phyloP scores from a whole-genome alignment of 441 rosid genomes.

The Pelargonium cotyledonis region DNA sequence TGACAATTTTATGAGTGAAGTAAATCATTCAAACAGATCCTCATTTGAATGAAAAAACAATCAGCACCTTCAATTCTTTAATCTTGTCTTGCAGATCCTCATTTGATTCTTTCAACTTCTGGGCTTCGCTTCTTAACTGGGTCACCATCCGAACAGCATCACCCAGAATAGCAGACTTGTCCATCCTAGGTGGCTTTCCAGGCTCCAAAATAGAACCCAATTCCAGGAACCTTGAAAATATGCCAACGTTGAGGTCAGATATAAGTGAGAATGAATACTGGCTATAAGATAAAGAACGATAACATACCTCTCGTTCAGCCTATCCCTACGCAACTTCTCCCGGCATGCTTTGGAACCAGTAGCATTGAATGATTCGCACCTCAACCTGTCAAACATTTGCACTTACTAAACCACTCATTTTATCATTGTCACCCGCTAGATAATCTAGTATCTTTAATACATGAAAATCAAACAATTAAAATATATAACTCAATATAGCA shows the following conservation, averaged over 20 bases:
- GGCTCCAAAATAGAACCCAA: constrained; percentile 81
- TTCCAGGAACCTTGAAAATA: constrained; percentile 63
- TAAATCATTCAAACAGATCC: too few species aligned
- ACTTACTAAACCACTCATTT: too few species aligned
- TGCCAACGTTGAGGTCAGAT: not conserved
- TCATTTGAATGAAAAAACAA: not conserved
- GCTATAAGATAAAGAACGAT: constrained; percentile 7
- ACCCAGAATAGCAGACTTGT: constrained; percentile 76
- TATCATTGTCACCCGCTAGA: too few species aligned
- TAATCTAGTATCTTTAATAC: too few species aligned
- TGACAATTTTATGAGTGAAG: too few species aligned
- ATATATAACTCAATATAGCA: too few species aligned
- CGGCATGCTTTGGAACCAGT: constrained; percentile 95
- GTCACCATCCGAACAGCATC: constrained; percentile 88
- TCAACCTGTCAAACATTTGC: constrained; percentile 38
- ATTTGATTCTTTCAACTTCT: constrained; percentile 83
- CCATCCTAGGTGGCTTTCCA: constrained; percentile 91
- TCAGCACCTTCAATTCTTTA: constrained; percentile 75
- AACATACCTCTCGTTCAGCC: constrained; percentile 78
- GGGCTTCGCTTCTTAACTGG: constrained; percentile 80
- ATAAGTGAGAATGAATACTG: not conserved
- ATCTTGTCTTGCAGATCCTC: constrained; percentile 80
- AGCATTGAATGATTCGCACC: constrained; percentile 58
- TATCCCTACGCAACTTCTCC: constrained; percentile 94
- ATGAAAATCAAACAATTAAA: too few species aligned